A percentile compares a stretch with the other conserved stretches of the same genome.
phyloP scores from a whole-genome alignment of 495 filamentous ascomycete species.

The Extremus antarcticus region DNA sequence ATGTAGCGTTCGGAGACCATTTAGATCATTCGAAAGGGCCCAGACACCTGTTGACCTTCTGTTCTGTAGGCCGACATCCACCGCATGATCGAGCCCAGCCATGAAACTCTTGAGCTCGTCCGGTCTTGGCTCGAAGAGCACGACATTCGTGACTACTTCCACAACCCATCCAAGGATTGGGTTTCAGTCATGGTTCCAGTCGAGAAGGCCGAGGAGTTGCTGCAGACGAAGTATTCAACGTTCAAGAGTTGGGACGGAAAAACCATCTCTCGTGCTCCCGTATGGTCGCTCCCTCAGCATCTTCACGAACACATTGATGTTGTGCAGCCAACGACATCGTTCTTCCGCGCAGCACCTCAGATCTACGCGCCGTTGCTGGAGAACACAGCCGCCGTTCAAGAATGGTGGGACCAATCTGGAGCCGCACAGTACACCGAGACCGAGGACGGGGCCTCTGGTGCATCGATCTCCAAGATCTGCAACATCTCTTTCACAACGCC shows the following conservation, averaged over 20 bases:
- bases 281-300: constrained; percentile 45
- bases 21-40: too few relatives aligned
- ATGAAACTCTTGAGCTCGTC: constrained; percentile 28
- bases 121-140: constrained; percentile 35
- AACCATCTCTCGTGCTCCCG: constrained; percentile 29
- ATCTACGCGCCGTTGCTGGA: not conserved
- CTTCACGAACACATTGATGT: constrained; percentile 48
- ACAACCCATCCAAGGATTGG: constrained; percentile 35
- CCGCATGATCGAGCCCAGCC: constrained; percentile 28
- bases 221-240: constrained; percentile 36
- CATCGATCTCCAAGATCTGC: constrained; percentile 26
- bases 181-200: constrained; percentile 31
- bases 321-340: constrained; percentile 60
- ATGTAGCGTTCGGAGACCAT: too few relatives aligned
- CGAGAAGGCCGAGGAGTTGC: constrained; percentile 28
- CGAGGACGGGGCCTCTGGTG: constrained; percentile 23
- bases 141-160: constrained; percentile 22
- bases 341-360: constrained; percentile 29
- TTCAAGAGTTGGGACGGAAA: constrained; percentile 34
- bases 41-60: too few relatives aligned
- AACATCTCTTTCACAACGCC: constrained; percentile 43
- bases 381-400: not conserved
- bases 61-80: constrained; percentile 35
- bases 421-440: constrained; percentile 1
- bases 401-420: constrained; percentile 3